Evolutionary conservation across 805 yeast species (phyloP), one percentile per base, ranked within the genome.

Genomic region (Wickerhamiella galacta): DNA sequence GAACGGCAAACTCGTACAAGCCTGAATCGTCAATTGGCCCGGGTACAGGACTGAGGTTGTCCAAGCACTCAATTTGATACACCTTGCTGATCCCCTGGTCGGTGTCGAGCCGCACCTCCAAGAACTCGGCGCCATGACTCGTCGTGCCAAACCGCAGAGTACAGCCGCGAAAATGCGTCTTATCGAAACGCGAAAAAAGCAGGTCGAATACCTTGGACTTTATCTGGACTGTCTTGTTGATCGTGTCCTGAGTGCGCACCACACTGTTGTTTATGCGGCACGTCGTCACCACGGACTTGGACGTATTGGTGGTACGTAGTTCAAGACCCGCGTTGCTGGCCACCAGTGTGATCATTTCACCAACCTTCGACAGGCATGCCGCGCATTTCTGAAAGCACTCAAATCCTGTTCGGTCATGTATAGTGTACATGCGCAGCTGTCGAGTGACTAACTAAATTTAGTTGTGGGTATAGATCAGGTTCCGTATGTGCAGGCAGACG

Each of bases 181-280:
- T 15, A 21, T 38, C 39, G 3, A 40, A 5, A 7, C 41, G 31
- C 17, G 23, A 15, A 11, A 38, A 30, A n/a, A 35, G 27, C 8
- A 39, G 6, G 16, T 41, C 45, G 4, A 27, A 16, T 3, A 43
- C 43, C n/a, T 37, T 36, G 4, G 45, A 31, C 31, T 38, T 39
- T 16, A 41, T 24, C 6, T 31, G 35, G 15, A 36, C 35, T 14
- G 11, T 7, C 15, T 6, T 7, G 6, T 24, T 6, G 8, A 14
- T 7, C 6, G 14, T 24, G 14, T 14, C 14, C 8, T 6, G 14
- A 6, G 6, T 14, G 7, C 7, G 6, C 7, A 24, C 8, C 12
- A n/a, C 8, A 12, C 6, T 9, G 14, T n/a, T 7, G 12, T 9
- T 6, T 9, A 24, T 6, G 7, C 14, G 8, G 26, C 14, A 9